Evolutionary conservation across 257 asterid genomes (phyloP).

Genomic region (Forsythia suspensa): DNA sequence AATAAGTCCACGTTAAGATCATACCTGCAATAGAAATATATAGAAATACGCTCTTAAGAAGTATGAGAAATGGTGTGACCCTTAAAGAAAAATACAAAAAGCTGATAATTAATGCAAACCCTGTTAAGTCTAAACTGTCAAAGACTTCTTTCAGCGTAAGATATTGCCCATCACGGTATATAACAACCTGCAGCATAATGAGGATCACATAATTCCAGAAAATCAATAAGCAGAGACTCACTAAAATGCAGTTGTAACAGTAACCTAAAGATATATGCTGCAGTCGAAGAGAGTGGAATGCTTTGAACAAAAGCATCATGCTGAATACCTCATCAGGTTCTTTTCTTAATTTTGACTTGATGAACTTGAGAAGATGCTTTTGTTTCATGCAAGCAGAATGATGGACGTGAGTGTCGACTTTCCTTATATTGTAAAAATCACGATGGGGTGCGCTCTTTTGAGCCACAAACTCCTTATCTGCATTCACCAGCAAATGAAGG

Average conservation of each 20-base stretch:
- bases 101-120: slow-evolving; percentile 47
- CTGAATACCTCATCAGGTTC: slow-evolving; percentile 90
- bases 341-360: slow-evolving; percentile 77
- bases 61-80: background rate
- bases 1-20: slow-evolving; percentile 87
- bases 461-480: slow-evolving; percentile 85
- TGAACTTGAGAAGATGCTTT: slow-evolving; percentile 90
- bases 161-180: slow-evolving; percentile 90
- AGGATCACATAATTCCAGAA: slow-evolving; percentile 24
- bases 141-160: slow-evolving; percentile 93
- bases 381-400: slow-evolving; percentile 99
- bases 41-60: background rate
- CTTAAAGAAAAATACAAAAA: slow-evolving; percentile 8
- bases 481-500: slow-evolving; percentile 78
- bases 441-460: slow-evolving; percentile 98
- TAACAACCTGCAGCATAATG: slow-evolving; percentile 65
- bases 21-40: slow-evolving; percentile 48
- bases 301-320: slow-evolving; percentile 21
- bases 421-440: slow-evolving; percentile 86
- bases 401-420: slow-evolving; percentile 93
- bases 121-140: slow-evolving; percentile 92
- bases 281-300: slow-evolving; percentile 7
- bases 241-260: slow-evolving; percentile 5
- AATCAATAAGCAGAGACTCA: slow-evolving; percentile 16
- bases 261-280: background rate